Evolutionary conservation across 192 early-diverging fungal genomes (phyloP).

Genomic region (Chytriomyces sp.): DNA sequence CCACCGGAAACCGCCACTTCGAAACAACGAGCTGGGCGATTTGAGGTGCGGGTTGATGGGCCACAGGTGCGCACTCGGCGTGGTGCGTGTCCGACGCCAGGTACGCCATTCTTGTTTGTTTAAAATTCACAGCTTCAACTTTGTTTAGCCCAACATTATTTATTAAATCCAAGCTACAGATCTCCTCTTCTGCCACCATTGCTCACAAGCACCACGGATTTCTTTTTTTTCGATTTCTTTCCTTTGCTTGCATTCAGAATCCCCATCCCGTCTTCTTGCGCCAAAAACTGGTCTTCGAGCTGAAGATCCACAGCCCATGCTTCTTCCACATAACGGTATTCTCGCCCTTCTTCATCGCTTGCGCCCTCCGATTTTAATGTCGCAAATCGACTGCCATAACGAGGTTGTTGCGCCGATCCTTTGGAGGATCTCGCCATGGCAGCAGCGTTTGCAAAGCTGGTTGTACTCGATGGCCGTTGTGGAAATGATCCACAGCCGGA

Average conservation of each 20-base stretch:
- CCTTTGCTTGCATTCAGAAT: constrained; percentile 12
- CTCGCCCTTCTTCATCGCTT: neutral
- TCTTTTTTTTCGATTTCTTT: constrained; percentile 32
- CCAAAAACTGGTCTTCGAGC: constrained; percentile 29
- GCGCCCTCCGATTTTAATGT: constrained; percentile 14
- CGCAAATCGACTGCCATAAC: constrained; percentile 9
- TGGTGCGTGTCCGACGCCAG: no score
- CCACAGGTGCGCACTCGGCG: no score
- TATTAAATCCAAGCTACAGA: neutral
- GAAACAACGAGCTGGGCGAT: neutral
- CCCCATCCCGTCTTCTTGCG: constrained; percentile 5
- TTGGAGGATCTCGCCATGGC: neutral
- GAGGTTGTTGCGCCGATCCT: neutral
- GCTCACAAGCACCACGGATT: constrained; percentile 42
- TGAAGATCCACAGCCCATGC: constrained; percentile 47
- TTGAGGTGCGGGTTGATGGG: no score
- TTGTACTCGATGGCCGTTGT: neutral
- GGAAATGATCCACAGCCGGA: neutral
- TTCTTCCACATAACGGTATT: constrained; percentile 30
- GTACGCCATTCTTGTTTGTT: no score
- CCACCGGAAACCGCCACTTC: neutral
- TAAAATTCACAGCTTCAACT: no score
- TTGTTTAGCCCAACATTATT: neutral
- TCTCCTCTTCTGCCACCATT: constrained; percentile 36
- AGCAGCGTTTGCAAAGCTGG: constrained; percentile 5